These are phyloP conservation scores for Phylloporus gajari DNA, from an alignment of 1,284 basidiomycete genomes.

Conservation along the genomic window DNA sequence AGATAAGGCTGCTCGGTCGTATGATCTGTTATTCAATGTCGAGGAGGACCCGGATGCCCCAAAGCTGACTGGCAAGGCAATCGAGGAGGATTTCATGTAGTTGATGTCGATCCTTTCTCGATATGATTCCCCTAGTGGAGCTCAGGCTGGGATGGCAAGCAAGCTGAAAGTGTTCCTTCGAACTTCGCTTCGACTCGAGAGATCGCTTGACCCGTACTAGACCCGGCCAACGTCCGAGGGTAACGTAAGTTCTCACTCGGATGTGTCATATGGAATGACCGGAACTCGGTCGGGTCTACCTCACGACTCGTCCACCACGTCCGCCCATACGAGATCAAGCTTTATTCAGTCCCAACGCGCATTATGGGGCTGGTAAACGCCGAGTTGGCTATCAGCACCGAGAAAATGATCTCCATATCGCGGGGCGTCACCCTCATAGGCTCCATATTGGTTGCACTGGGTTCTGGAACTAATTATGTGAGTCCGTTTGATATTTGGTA, in stretches of 20 bases:
- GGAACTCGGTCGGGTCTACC: too few relatives aligned
- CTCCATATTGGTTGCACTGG: constrained; percentile 65
- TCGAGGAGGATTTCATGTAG: constrained; percentile 76
- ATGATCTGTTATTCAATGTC: constrained; percentile 73
- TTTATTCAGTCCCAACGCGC: background rate
- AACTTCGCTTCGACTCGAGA: too few relatives aligned
- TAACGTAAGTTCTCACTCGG: too few relatives aligned
- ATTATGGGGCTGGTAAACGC: background rate
- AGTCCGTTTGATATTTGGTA: constrained; percentile 15
- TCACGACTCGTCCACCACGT: too few relatives aligned
- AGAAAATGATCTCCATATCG: background rate
- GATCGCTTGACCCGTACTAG: too few relatives aligned
- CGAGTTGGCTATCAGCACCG: background rate
- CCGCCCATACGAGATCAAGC: too few relatives aligned
- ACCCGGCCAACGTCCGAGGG: too few relatives aligned
- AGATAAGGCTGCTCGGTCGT: constrained; percentile 82
- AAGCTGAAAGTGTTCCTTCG: too few relatives aligned
- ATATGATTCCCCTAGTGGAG: too few relatives aligned
- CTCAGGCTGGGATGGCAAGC: too few relatives aligned
- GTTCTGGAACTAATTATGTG: constrained; percentile 81
- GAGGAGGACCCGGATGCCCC: constrained; percentile 53
- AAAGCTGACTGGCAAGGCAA: constrained; percentile 67
- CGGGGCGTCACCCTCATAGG: constrained; percentile 54
- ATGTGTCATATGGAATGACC: too few relatives aligned
- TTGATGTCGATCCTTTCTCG: background rate